Evolutionary conservation across 2,329 filamentous ascomycete genomes (phyloP), one percentile per base, ranked within the genome.

Genomic region (Didymosphaeria variabile): DNA sequence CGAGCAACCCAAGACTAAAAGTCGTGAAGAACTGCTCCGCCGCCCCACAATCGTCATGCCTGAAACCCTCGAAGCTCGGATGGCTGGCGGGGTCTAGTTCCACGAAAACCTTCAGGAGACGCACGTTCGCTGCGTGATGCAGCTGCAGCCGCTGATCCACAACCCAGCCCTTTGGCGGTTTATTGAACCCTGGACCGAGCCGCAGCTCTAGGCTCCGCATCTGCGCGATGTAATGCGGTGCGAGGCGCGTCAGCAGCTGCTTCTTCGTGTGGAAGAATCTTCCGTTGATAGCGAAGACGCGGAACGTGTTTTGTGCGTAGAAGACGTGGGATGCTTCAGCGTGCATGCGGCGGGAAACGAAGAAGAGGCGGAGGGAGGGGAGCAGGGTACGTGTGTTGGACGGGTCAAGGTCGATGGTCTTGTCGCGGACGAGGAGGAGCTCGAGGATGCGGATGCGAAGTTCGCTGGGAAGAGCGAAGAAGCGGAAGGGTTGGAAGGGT

Each of bases 251-350:
- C 31, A 94, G 82, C 0, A 94, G 81, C 1, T 91, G 91, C 67
- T 87, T 87, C 79, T 91, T 91, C 32, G 88, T 88, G 78, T 92
- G 90, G 81, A 91, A 91, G 78, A 90, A 82, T 57, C 82, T 82
- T 47, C 84, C 82, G 68, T 86, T 82, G 29, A 84, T 76, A 1
- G 81, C 82, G 65, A 86, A 86, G 32, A 86, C 72, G 46, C 84
- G 82, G 67, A 87, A 86, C 7, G 80, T 84, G 64, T 85, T 83
- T 19, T 76, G 74, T 45, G 81, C 79, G 73, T 85, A 86, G 72
- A 86, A 85, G 62, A 82, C 76, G 58, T 81, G 78, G 49, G 78
- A 80, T 6, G 84, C 82, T 73, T 87, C 85, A 31, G 82, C 75
- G 70, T 86, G 83, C 64, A 84, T 77, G 44, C 77, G 80, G 19